phyloP scores from a whole-genome alignment of 345 rosid species.

The Adansonia digitata region DNA sequence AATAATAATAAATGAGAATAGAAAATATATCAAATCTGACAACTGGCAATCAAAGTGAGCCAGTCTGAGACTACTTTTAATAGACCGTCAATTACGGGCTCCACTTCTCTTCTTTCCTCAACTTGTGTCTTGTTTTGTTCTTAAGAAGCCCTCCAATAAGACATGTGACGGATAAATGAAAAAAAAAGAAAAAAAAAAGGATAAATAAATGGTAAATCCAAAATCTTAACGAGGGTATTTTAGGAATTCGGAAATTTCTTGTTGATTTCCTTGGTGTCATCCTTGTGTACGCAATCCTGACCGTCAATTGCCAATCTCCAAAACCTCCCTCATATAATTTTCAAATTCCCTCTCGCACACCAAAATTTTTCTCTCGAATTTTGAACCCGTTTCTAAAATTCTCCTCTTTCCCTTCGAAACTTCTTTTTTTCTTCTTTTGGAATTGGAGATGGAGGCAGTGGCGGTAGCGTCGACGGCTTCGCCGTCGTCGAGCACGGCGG shows the following conservation, averaged over 20 bases:
- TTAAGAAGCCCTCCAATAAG: neutral
- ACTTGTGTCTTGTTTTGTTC: slow-evolving; percentile 34
- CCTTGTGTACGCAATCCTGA: slow-evolving; percentile 40
- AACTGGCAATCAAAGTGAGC: neutral
- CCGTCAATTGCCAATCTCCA: slow-evolving; percentile 44
- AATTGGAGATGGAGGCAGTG: slow-evolving; percentile 12
- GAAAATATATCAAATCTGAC: neutral
- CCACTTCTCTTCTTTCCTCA: slow-evolving; percentile 22
- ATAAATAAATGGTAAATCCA: neutral
- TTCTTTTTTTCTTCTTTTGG: neutral
- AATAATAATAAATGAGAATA: neutral
- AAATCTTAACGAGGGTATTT: slow-evolving; percentile 15
- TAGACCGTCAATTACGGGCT: slow-evolving; percentile 31
- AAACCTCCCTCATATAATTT: slow-evolving; percentile 36
- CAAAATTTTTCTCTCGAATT: too few species aligned
- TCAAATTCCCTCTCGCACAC: neutral
- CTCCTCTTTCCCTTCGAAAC: neutral
- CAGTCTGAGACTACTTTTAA: neutral
- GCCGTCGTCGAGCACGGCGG: slow-evolving; percentile 26
- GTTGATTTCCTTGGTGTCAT: slow-evolving; percentile 4
- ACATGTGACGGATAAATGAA: slow-evolving; percentile 15
- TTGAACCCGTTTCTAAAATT: neutral
- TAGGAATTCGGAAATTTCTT: slow-evolving; percentile 26
- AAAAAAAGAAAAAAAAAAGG: neutral
- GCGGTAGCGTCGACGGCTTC: slow-evolving; percentile 9